Evolutionary conservation across 2,329 filamentous ascomycete genomes (phyloP).

Genomic region (Mycosphaerella sp.): DNA sequence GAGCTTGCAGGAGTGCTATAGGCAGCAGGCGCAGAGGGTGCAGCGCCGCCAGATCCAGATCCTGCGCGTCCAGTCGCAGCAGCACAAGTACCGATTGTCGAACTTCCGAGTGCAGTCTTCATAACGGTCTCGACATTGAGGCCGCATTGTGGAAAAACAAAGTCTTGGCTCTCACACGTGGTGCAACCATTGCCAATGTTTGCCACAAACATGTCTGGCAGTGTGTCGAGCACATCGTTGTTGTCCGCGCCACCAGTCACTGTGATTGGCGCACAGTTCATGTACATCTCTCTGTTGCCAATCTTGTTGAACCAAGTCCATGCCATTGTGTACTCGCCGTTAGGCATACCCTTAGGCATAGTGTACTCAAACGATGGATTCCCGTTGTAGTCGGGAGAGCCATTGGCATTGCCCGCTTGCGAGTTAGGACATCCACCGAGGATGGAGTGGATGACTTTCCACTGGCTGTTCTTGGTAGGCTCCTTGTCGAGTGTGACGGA

Average conservation of each 20-base stretch:
- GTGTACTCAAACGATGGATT: slow-evolving; percentile 59
- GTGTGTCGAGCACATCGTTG: slow-evolving; percentile 49
- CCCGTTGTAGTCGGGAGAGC: slow-evolving; percentile 17
- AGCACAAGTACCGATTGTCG: slow-evolving; percentile 10
- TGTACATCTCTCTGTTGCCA: slow-evolving; percentile 92
- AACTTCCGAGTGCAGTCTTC: slow-evolving; percentile 17
- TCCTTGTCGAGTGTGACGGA: slow-evolving; percentile 69
- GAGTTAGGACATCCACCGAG: slow-evolving; percentile 80
- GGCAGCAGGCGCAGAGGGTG: slow-evolving; percentile 2
- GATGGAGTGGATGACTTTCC: slow-evolving; percentile 85
- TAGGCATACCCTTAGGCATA: slow-evolving; percentile 65
- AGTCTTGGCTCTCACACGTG: slow-evolving; percentile 49
- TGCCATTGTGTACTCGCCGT: slow-evolving; percentile 70
- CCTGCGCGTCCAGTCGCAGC: slow-evolving; percentile 8
- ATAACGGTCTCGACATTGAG: slow-evolving; percentile 9
- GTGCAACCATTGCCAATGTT: slow-evolving; percentile 51
- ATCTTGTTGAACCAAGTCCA: slow-evolving; percentile 95
- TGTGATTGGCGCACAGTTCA: slow-evolving; percentile 79
- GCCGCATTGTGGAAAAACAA: slow-evolving; percentile 59
- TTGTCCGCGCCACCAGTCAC: slow-evolving; percentile 48
- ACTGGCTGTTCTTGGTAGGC: slow-evolving; percentile 63
- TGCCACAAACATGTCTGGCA: slow-evolving; percentile 65
- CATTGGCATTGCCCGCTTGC: slow-evolving; percentile 38
- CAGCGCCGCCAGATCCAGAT: slow-evolving; percentile 6
- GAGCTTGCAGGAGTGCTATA: slow-evolving; percentile 1